These are phyloP conservation scores for Pulveroboletus sp. DNA, from an alignment of 1,284 basidiomycete genomes.

Conservation along the genomic window DNA sequence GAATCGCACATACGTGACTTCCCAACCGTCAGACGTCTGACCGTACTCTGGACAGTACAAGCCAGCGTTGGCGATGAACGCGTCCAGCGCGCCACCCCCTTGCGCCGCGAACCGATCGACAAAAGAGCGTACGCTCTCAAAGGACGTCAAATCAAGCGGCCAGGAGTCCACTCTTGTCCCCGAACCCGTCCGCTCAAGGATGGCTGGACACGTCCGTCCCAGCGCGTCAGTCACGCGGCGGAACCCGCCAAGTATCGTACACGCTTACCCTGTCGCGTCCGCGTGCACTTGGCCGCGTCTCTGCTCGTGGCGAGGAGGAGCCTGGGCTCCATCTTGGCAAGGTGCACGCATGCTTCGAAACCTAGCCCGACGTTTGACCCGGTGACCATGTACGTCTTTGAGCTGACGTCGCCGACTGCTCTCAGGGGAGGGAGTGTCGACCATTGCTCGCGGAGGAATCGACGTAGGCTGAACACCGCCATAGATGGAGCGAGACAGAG, in stretches of 20 bases:
- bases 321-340: conserved; percentile 25
- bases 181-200: conserved; percentile 3
- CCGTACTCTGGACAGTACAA: conserved; percentile 6
- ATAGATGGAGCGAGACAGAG: not conserved
- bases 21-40: conserved; percentile 25
- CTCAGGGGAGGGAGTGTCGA: no score
- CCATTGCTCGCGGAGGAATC: conserved; percentile 15
- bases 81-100: conserved; percentile 13
- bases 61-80: conserved; percentile 27
- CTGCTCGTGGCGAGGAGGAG: conserved; percentile 28
- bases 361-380: conserved; percentile 21
- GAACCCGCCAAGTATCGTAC: no score
- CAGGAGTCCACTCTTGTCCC: conserved; percentile 1
- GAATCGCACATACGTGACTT: conserved; percentile 17
- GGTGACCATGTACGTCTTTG: no score
- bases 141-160: conserved; percentile 22
- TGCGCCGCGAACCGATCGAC: conserved; percentile 18
- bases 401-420: not conserved
- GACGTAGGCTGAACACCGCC: conserved; percentile 11
- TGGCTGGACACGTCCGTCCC: not conserved
- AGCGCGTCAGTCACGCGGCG: no score
- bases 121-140: conserved; percentile 20
- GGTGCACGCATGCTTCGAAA: conserved; percentile 27
- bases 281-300: conserved; percentile 16
- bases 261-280: no score